Evolutionary conservation across 108 stramenopile genomes (phyloP), one percentile per base, ranked within the genome.

Genomic region (Bacterosira constricta): DNA sequence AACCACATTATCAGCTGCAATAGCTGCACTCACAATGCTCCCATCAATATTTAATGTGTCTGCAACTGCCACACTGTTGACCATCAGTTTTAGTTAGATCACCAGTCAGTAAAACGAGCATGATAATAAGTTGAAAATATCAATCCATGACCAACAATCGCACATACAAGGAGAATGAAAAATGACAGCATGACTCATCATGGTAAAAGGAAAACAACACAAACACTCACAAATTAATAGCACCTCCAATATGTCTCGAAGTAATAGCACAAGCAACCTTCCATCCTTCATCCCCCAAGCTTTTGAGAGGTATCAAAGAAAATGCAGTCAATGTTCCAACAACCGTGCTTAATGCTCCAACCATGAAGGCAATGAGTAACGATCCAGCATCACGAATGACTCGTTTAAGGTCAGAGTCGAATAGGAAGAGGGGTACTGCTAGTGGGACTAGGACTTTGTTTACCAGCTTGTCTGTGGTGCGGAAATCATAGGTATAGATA

Each of bases 191-290:
- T n/a, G n/a, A 2, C 18, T 37, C 35, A 4, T 4, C 37, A 2
- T 34, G 12, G n/a, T 17, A 52, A 66, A n/a, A 67, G 52, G 6
- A 7, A 32, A 31, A 29, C 18, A 51, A 62, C 17, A 44, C 12
- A 0, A 45, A 30, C 41, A 57, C 69, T 70, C 54, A 70, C 69
- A 94, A 97, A 82, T 97, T 96, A 50, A 97, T 94, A 18, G 96
- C 96, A 8, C 96, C 96, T n/a, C 96, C 96, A 81, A 97, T 97
- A 73, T 97, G 96, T 34, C 96, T 67, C 10, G 93, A 88, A 8
- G 89, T 88, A 34, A 97, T 66, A 6, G 96, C 96, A 25, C 87
- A 83, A 4, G 96, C 96, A 2, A 97, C 86, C 63, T 77, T 82
- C 92, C 91, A 93, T 27, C 90, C 92, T 12, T 79, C 66, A 39